Evolutionary conservation across 345 rosid genomes (phyloP), one percentile per base, ranked within the genome.

Genomic region (Salix arbutifolia): DNA sequence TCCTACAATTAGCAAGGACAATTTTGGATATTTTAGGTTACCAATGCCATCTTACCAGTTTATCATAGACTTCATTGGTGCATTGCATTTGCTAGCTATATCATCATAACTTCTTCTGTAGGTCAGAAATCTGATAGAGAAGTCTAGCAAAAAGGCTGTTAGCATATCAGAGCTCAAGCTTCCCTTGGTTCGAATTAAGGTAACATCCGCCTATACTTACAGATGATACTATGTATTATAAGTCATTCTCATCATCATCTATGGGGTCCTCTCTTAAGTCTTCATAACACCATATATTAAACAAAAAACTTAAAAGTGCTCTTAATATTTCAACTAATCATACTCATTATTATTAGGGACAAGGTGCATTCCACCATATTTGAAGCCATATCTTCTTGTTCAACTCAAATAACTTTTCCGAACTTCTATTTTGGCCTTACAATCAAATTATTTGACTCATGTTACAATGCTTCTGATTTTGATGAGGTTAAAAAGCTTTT

Each of bases 121-220:
- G 99, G 99, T 96, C 79, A 83, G 87, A 64, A 85, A 79, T 85
- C 84, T 96, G 77, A 93, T 96, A 79, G 97, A 96, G 77, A 93
- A 88, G 75, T 88, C 97, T 46, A 82, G 83, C 78, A 86, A 83
- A 81, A 93, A 80, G 74, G 77, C 87, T 79, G 87, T 78, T 44
- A 86, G 81, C 77, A 88, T 72, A 82, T 87, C 91, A 74, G 97
- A 91, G 83, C 80, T 80, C 81, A 91, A 89, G 86, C 93, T 93
- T 81, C 99, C 99, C 21, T 79, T 96, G 82, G 87, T 93, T 64
- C 88, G 99, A 82, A 82, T 96, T 58, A 96, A 96, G 97, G 98
- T 96, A 83, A 78, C 71, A 74, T 80, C 65, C 62, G 19, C 28
- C 25, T 53, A 35, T 53, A 7, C 60, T 52, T 61, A 44, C 53